Base-by-base conservation (phyloP, 768 basidiomycete species). In the Kwoniella botswanensis region DNA sequence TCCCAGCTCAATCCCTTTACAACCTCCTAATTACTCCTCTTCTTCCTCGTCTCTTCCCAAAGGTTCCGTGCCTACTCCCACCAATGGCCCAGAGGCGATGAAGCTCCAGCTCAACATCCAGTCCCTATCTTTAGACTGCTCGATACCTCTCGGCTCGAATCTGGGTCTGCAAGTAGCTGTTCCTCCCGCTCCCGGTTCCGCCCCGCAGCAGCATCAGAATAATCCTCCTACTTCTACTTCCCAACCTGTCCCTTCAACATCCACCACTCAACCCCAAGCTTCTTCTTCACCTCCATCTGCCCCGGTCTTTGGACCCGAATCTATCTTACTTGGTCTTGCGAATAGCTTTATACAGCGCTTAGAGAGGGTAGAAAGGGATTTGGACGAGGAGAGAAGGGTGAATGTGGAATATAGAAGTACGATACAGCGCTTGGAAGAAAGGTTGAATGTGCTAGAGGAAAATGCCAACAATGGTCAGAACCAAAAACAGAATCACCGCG, bases 81-180 rank as follows among this genome's bases (percentile, higher is more conserved):
- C 46, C 46, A 50, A 50, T 50, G 46, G 46, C 4, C 46, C 46
- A 50, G 57, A 61, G 43, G 35, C 29, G 10, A 61, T 61, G 41
- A 61, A 44, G 21, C 41, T 61, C 13, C 21, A 61, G 22, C 35
- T 61, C 41, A 26, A 61, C 41, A 61, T 61, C n/a, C 42, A 42
- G 43, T 61, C 59, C 4, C 22, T 61, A 21, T 61, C 59, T 12
- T 22, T 61, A 22, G 59, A 44, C 22, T 61, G 59, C 43, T 43
- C 59, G 2, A 61, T 61, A 2, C 59, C 59, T 18, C 42, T 24
- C 12, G 59, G 59, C 6, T 43, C 59, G 21, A 61, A 61, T 61
- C 21, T 61, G 11, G 42, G 42, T 61, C 18, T 61, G 5, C 59
- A 61, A 22, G 15, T 61, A 42, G 59, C 29, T 22, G 42, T 61